Percentiles rank a stretch among this genome's conserved stretches.
Evolutionary conservation across 306 rosid species (phyloP).

Genomic region (Acacia melanoxylon): DNA sequence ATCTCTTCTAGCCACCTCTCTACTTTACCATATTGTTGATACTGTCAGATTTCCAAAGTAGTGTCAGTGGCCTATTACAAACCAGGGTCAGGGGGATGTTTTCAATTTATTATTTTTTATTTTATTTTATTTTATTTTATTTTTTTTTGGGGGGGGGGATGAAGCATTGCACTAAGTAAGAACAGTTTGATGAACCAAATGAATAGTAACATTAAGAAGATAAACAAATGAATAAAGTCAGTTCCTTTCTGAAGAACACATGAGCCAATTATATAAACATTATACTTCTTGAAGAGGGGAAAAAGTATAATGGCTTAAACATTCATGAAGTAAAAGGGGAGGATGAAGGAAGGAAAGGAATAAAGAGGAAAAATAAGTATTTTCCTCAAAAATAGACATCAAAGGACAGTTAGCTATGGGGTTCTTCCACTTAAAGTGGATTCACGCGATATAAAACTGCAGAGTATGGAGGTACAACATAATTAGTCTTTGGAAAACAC

Average conservation of each 20-base stretch:
- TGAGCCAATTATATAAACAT: not conserved
- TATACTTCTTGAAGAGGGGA: not conserved
- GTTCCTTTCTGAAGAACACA: not conserved
- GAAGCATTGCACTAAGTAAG: not conserved
- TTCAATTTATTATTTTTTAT: no score
- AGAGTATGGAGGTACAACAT: not conserved
- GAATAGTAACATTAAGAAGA: not conserved
- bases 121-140: no score
- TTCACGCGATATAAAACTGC: not conserved
- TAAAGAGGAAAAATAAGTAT: not conserved
- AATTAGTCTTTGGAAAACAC: slow-evolving; percentile 9
- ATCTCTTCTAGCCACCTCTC: slow-evolving; percentile 98
- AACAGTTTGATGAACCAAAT: not conserved
- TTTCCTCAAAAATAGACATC: not conserved
- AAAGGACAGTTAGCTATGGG: not conserved
- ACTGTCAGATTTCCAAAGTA: slow-evolving; percentile 50
- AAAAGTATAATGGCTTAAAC: not conserved
- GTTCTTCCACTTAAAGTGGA: not conserved
- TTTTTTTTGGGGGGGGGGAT: not conserved
- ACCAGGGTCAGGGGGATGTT: slow-evolving; percentile 1
- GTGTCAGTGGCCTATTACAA: slow-evolving; percentile 28
- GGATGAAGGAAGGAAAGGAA: not conserved
- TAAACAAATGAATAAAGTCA: not conserved
- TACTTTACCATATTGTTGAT: slow-evolving; percentile 73
- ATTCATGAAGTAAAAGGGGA: not conserved